Evolutionary conservation across 306 rosid genomes (phyloP), one percentile per base, ranked within the genome.

Genomic region (Sophora flavescens): DNA sequence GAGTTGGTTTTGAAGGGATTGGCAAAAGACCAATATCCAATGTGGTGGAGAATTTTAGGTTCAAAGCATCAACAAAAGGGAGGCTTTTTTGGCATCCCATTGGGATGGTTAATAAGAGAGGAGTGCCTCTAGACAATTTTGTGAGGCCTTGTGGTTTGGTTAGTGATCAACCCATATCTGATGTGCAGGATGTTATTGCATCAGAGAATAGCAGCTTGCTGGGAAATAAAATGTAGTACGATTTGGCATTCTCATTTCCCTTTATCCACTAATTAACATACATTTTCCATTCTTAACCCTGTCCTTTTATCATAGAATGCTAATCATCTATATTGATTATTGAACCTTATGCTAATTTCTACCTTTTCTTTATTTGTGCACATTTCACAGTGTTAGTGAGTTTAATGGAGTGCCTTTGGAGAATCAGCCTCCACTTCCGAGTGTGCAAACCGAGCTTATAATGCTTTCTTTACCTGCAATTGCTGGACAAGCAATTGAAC

Each of bases 401-500:
- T 6, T 52, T 35, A 53, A 52, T 52, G 63, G 12, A 36, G 63
- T 35, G 33, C 62, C 47, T 52, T 70, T 70, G 35, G 63, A 70
- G 0, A 35, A 14, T 1, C 5, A 35, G 10, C 54, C 65, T 38
- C 53, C 39, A 22, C 53, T 26, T 56, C 54, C 41, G 35, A 56
- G n/a, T 22, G 66, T 71, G 64, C 33, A 54, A 54, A 38, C 65
- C 1, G 76, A 71, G 76, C 76, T 71, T 70, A 53, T 70, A 17
- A 70, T 35, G 76, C 75, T 70, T 51, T 33, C 75, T 52, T 15
- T 70, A 52, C 75, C 62, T 51, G 75, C 75, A 33, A 51, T 69
- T 51, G 75, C 30, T 32, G 75, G 75, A 51, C 62, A 70, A 38
- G 76, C 76, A 53, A 70, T 53, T 53, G 76, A 70, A 63, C 76